These are phyloP conservation scores for Priceomyces melissophilus DNA, from an alignment of 805 yeast genomes.

Conservation along the genomic window DNA sequence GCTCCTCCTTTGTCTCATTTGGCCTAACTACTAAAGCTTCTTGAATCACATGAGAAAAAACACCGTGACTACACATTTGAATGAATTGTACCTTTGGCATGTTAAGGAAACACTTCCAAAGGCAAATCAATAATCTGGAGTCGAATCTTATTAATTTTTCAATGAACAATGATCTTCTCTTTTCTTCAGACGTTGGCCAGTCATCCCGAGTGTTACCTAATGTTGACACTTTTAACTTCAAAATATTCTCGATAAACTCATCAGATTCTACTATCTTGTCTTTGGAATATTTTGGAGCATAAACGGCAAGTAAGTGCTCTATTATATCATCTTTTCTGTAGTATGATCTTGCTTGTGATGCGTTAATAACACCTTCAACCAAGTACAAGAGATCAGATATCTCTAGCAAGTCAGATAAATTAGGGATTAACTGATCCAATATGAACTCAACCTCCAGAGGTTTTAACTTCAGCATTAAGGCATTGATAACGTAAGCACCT, in stretches of 20 bases:
- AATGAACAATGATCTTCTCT: constrained; percentile 71
- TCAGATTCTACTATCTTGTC: constrained; percentile 21
- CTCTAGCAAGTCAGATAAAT: constrained; percentile 52
- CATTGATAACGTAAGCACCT: constrained; percentile 77
- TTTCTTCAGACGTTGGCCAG: constrained; percentile 90
- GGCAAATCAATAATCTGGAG: constrained; percentile 51
- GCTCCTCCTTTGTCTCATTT: constrained; percentile 41
- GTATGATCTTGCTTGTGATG: constrained; percentile 54
- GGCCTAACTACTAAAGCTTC: constrained; percentile 46
- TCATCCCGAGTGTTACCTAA: constrained; percentile 79
- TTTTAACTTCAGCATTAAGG: constrained; percentile 61
- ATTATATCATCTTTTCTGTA: constrained; percentile 62
- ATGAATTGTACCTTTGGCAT: constrained; percentile 59
- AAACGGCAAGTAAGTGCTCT: constrained; percentile 37
- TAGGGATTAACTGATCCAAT: constrained; percentile 63
- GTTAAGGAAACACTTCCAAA: constrained; percentile 57
- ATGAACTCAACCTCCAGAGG: constrained; percentile 60
- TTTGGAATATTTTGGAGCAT: constrained; percentile 38
- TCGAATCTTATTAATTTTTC: constrained; percentile 74
- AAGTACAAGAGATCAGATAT: constrained; percentile 57
- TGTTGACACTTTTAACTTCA: constrained; percentile 65
- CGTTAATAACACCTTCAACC: constrained; percentile 62
- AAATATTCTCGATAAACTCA: constrained; percentile 63
- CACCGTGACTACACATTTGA: constrained; percentile 84
- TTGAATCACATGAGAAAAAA: constrained; percentile 86